These are phyloP conservation scores for Acacia acuminata DNA, from an alignment of 306 rosid genomes.

Conservation along the genomic window DNA sequence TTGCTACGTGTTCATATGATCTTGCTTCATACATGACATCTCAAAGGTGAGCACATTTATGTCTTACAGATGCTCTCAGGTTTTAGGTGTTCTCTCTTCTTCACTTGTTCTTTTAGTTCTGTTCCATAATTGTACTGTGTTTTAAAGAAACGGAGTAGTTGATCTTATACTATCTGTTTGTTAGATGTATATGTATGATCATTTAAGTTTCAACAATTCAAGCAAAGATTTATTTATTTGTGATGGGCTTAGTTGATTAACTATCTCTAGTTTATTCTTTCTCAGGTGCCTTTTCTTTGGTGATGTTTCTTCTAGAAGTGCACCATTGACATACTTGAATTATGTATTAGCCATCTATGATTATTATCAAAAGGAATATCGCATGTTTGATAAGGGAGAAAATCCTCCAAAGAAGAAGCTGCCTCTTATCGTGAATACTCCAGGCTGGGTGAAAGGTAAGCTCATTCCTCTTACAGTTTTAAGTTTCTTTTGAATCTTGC, in stretches of 20 bases:
- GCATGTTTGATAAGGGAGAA: conserved; percentile 35
- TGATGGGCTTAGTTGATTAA: conserved; percentile 31
- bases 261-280: conserved; percentile 22
- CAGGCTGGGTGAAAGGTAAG: conserved; percentile 97
- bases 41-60: background rate
- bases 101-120: background rate
- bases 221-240: conserved; percentile 16
- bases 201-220: conserved; percentile 1
- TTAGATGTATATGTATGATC: conserved; percentile 11
- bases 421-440: conserved; percentile 89
- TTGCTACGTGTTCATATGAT: background rate
- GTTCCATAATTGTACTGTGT: conserved; percentile 13
- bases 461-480: conserved; percentile 6
- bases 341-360: conserved; percentile 54
- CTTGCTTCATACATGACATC: background rate
- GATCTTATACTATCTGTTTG: conserved; percentile 5
- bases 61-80: background rate
- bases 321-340: conserved; percentile 62
- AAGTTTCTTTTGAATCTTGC: conserved; percentile 7
- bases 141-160: background rate
- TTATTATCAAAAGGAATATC: conserved; percentile 57
- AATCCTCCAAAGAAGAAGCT: conserved; percentile 43
- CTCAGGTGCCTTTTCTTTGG: conserved; percentile 87
- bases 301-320: conserved; percentile 74
- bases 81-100: background rate